phyloP scores from a whole-genome alignment of 2,329 filamentous ascomycete species.

The Colletotrichum sp. region DNA sequence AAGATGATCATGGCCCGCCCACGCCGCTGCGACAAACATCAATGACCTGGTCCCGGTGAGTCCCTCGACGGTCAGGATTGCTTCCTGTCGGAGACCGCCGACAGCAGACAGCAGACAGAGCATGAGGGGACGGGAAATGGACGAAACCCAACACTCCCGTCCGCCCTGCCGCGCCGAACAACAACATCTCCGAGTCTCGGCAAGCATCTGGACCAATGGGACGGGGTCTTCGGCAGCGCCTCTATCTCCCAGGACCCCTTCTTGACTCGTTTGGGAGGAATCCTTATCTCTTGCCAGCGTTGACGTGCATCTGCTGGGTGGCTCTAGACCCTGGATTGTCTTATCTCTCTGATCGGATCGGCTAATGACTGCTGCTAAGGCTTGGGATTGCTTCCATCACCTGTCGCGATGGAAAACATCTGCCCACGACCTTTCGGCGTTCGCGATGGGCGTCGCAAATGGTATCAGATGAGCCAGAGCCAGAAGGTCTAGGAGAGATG shows the following conservation, averaged over 20 bases:
- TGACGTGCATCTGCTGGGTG: neutral
- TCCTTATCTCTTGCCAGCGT: slow-evolving; percentile 14
- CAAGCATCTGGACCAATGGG: slow-evolving; percentile 2
- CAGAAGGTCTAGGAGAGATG: neutral
- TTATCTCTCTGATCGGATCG: neutral
- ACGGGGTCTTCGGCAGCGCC: neutral
- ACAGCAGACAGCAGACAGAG: neutral
- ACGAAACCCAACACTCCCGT: neutral
- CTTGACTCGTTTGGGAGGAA: neutral
- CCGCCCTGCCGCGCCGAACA: neutral
- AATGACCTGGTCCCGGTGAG: neutral
- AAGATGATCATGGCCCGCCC: neutral
- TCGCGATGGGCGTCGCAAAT: neutral
- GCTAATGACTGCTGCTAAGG: neutral
- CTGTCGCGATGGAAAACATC: neutral
- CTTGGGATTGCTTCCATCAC: neutral
- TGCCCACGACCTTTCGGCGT: neutral
- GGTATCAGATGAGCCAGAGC: neutral
- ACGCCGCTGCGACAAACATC: neutral
- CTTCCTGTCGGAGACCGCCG: slow-evolving; percentile 12
- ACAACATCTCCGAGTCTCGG: slow-evolving; percentile 13
- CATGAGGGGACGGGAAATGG: neutral
- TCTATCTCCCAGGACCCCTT: neutral
- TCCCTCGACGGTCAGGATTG: neutral
- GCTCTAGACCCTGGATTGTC: neutral